These are phyloP conservation scores for Crataegus laevigata DNA, from an alignment of 306 rosid genomes.

Conservation along the genomic window DNA sequence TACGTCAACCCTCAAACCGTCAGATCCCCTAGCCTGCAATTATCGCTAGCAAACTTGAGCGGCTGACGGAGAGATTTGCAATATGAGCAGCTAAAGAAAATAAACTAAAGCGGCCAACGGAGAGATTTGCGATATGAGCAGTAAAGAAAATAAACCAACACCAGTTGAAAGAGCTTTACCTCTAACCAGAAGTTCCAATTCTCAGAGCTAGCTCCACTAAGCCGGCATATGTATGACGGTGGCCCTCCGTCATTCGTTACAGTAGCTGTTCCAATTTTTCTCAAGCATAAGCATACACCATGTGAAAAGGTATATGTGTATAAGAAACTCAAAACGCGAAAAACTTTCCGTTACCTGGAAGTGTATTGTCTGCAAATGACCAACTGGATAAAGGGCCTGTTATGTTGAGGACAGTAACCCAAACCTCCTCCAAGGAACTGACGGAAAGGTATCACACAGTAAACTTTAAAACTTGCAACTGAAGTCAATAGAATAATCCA, in stretches of 20 bases:
- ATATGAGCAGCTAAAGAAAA: neutral
- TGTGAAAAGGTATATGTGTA: constrained; percentile 9
- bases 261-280: constrained; percentile 45
- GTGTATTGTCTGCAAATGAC: constrained; percentile 81
- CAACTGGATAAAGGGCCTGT: constrained; percentile 97
- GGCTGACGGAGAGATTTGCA: no score
- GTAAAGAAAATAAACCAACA: neutral
- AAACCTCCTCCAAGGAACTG: constrained; percentile 82
- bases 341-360: constrained; percentile 53
- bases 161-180: constrained; percentile 30
- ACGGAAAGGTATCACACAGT: constrained; percentile 13
- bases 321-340: neutral
- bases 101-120: neutral
- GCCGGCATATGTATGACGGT: constrained; percentile 64
- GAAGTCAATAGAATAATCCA: neutral
- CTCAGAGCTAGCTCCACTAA: constrained; percentile 70
- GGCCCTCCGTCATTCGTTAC: constrained; percentile 57
- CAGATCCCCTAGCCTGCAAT: constrained; percentile 57
- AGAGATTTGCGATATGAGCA: neutral
- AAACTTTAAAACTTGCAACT: neutral
- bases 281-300: constrained; percentile 4
- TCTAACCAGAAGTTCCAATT: constrained; percentile 94
- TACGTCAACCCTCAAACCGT: constrained; percentile 65
- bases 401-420: constrained; percentile 88
- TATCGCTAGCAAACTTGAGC: neutral